phyloP scores from a whole-genome alignment of 1,284 basidiomycete genomes.

The Apiotrichum mycotoxinovorans region DNA sequence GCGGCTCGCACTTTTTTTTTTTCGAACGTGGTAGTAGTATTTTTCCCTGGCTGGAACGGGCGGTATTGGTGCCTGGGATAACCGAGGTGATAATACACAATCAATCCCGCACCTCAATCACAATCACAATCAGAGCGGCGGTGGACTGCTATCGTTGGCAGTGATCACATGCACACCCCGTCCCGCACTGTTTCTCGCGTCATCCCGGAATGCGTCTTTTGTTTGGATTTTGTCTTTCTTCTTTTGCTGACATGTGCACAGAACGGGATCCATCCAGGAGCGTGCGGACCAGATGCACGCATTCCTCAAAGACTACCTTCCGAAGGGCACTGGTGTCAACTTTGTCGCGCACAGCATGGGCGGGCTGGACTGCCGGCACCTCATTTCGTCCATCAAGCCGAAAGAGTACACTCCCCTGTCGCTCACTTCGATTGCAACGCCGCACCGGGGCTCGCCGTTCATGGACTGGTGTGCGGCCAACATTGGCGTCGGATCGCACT shows the following conservation, averaged over 20 bases:
- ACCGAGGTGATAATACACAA: no score
- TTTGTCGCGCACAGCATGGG: constrained; percentile 94
- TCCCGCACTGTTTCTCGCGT: background rate
- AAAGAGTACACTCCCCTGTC: constrained; percentile 79
- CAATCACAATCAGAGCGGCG: no score
- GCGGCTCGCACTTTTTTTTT: background rate
- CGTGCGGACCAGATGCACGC: constrained; percentile 75
- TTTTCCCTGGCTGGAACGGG: background rate
- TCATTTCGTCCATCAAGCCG: constrained; percentile 82
- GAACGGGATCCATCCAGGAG: constrained; percentile 85
- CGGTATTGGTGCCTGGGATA: background rate
- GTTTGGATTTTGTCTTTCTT: no score
- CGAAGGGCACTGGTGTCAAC: constrained; percentile 69
- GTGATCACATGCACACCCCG: background rate
- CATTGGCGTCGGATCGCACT: constrained; percentile 68
- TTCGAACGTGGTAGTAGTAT: background rate
- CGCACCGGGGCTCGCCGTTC: constrained; percentile 93
- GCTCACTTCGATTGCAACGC: constrained; percentile 86
- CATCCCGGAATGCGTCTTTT: no score
- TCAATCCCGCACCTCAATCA: background rate
- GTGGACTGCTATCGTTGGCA: background rate
- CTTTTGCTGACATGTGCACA: constrained; percentile 43
- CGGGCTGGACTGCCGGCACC: constrained; percentile 85
- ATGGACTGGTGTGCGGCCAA: constrained; percentile 99
- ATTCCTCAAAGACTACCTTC: constrained; percentile 65